Evolutionary conservation across 768 basidiomycete genomes (phyloP), one percentile per base, ranked within the genome.

Genomic region (Leccinum rimulosum): DNA sequence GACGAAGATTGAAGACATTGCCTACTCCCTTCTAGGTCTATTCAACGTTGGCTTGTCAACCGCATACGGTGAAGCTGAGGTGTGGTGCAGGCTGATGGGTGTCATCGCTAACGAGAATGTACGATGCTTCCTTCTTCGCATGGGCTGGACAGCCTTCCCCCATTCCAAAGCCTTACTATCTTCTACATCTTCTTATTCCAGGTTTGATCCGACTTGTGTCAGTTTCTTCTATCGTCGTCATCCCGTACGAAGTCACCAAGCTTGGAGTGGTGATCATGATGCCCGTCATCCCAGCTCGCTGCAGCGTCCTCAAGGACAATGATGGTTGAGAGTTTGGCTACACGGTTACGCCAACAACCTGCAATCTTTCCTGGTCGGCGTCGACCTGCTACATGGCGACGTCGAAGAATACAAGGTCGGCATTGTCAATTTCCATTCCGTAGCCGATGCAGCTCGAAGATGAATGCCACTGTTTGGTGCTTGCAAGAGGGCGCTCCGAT

Each of bases 1-100:
- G 25, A 66, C 63, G 3, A 61, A 62, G 31, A 51, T 58, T 11
- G 70, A 72, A 50, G 70, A 72, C 40, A 27, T 31, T 6, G 66
- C 70, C 11, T 72, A 71, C 48, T 66, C 56, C 2, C 60, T 72
- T 17, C 56, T 71, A 6, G 66, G 66, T 17, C 15, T 70, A 14
- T 68, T 71, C 54, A 57, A 68, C 27, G 58, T 66, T 54, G 63
- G 57, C 19, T n/a, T 72, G 8, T 57, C 69, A 2, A 60, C 70
- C 8, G 54, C 59, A 1, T 71, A 71, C 40, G 71, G 69, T 1
- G 71, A 68, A 38, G 69, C 61, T 2, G 54, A 61, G 54, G 69
- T 70, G 1, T 72, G 63, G 52, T 62, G 56, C 54, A 60, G 66
- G 47, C 30, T 71, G 19, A 63, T 66, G 53, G 36, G 40, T 15